A percentile compares a stretch with the other conserved stretches of the same genome.
These are phyloP conservation scores for Bidens hawaiensis DNA, from an alignment of 140 eudicot genomes.

Conservation along the genomic window DNA sequence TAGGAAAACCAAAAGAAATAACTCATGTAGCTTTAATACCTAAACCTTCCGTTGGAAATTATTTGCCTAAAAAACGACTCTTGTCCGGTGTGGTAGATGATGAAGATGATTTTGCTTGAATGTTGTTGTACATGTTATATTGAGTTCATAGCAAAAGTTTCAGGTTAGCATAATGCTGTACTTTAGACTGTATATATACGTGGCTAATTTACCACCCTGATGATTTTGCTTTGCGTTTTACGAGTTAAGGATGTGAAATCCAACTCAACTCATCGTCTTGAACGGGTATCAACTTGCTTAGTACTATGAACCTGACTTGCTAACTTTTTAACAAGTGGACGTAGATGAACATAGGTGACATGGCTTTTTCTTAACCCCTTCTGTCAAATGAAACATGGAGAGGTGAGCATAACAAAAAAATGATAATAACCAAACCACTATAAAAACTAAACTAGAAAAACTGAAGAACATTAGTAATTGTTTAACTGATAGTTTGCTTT, in stretches of 20 bases:
- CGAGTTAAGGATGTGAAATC: background rate
- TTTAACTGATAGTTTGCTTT: no score
- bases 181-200: background rate
- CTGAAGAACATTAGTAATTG: no score
- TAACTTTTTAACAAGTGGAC: no score
- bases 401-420: no score
- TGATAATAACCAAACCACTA: no score
- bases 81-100: conserved; percentile 41
- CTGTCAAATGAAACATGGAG: no score
- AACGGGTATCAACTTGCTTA: background rate
- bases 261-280: background rate
- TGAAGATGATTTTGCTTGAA: conserved; percentile 68
- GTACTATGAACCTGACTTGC: background rate
- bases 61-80: conserved; percentile 55
- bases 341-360: no score
- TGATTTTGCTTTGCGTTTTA: background rate
- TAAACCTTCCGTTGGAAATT: conserved; percentile 28
- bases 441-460: no score
- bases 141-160: background rate
- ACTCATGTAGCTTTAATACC: conserved; percentile 30
- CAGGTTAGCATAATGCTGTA: background rate
- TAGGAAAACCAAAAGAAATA: conserved; percentile 42
- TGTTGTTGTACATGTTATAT: background rate
- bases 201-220: background rate
- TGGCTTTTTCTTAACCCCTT: no score